phyloP scores from a whole-genome alignment of 2,329 filamentous ascomycete species.

The Botrytis fabae region DNA sequence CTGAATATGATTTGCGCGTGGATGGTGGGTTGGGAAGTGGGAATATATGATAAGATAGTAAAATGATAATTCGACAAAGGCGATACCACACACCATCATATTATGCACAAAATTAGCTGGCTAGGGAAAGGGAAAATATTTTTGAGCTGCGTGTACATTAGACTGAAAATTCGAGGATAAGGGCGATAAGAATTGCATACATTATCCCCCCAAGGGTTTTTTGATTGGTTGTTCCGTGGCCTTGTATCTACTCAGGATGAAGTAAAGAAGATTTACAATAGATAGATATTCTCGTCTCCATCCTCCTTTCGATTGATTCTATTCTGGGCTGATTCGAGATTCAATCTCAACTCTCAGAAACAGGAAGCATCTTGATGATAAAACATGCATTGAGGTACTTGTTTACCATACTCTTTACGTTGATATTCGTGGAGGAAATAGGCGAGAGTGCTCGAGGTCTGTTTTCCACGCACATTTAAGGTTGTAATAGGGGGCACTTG shows the following conservation, averaged over 20 bases:
- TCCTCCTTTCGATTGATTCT: not conserved
- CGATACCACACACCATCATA: slow-evolving; percentile 3
- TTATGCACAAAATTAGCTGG: not conserved
- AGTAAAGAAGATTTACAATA: not conserved
- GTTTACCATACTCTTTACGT: not conserved
- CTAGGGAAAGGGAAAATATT: not conserved
- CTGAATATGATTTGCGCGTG: not conserved
- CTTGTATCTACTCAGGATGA: not conserved
- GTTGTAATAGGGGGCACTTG: not conserved
- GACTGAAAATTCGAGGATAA: not conserved
- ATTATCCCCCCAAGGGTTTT: not conserved
- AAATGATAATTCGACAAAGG: slow-evolving; percentile 6
- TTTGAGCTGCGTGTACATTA: not conserved
- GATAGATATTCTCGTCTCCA: not conserved
- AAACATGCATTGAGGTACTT: not conserved
- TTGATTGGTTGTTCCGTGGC: not conserved
- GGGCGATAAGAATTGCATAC: not conserved
- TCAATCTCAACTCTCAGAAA: not conserved
- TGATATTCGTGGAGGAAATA: not conserved
- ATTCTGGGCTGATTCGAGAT: not conserved
- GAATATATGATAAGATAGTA: not conserved
- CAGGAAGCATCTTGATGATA: not conserved
- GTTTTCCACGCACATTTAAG: not conserved
- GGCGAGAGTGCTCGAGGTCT: not conserved
- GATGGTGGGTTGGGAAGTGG: not conserved